Evolutionary conservation across 352 stramenopile genomes (phyloP).

Genomic region (Chloridella minuta): DNA sequence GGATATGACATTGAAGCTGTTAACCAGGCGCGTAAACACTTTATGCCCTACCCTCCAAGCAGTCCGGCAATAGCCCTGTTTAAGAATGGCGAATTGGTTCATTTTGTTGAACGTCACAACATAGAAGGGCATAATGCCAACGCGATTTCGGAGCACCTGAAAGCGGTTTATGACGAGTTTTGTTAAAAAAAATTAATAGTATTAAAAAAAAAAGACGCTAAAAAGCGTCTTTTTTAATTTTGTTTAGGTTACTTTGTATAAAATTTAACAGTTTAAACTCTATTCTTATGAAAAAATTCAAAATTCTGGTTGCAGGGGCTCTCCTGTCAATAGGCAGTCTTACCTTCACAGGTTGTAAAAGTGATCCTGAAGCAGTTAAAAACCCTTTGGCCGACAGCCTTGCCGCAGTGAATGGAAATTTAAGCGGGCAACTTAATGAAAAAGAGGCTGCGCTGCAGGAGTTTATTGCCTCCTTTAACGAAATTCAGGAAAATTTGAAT

Average conservation of each 20-base stretch:
- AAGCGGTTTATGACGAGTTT: background rate
- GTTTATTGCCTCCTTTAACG: background rate
- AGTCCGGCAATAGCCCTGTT: background rate
- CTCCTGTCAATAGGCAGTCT: background rate
- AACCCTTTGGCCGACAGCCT: background rate
- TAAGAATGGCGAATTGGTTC: background rate
- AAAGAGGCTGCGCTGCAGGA: background rate
- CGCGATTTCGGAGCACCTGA: background rate
- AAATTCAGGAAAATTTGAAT: conserved; percentile 6
- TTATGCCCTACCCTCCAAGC: background rate
- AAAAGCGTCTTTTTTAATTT: background rate
- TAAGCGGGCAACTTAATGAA: background rate
- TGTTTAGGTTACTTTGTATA: background rate
- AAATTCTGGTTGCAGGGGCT: background rate
- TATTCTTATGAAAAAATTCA: background rate
- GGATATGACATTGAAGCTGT: background rate
- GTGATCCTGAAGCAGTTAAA: background rate
- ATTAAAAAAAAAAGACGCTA: background rate
- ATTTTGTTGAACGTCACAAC: background rate
- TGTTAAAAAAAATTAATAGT: background rate
- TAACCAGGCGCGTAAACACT: background rate
- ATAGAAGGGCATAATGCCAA: background rate
- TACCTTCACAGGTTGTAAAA: background rate
- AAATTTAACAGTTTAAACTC: background rate
- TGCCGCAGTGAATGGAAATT: background rate